Percentiles rank a stretch among this genome's conserved stretches.
Evolutionary conservation across 2,329 filamentous ascomycete genomes (phyloP).

Genomic region (Neonectria punicea): DNA sequence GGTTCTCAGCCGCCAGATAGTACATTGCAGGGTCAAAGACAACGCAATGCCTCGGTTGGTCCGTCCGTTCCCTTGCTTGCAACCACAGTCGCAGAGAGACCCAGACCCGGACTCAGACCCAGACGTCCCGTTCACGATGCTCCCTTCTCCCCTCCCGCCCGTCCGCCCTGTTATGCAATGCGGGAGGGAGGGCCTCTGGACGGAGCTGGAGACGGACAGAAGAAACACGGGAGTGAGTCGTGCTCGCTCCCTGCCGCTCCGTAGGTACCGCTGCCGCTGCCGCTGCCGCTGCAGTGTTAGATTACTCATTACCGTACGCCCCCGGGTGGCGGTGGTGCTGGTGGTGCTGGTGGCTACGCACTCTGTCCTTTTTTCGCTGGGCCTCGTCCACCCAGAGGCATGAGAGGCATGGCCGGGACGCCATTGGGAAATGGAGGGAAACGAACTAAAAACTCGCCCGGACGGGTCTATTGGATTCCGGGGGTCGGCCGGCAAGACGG

Average conservation of each 20-base stretch:
- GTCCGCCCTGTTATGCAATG: neutral
- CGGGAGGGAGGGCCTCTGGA: neutral
- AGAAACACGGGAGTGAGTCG: neutral
- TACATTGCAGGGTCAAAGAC: conserved; percentile 15
- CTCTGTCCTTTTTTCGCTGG: conserved; percentile 6
- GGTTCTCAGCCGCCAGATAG: neutral
- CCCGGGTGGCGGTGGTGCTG: conserved; percentile 30
- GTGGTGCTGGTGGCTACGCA: conserved; percentile 31
- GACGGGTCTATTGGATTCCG: conserved; percentile 17
- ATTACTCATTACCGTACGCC: conserved; percentile 22
- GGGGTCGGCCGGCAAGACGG: conserved; percentile 8
- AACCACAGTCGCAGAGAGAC: neutral
- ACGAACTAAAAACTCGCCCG: conserved; percentile 7
- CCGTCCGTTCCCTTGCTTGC: conserved; percentile 17
- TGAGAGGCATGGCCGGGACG: conserved; percentile 4
- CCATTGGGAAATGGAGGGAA: conserved; percentile 2
- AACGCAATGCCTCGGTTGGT: conserved; percentile 18
- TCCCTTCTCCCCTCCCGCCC: neutral
- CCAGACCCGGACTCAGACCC: neutral
- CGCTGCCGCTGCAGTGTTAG: conserved; percentile 22
- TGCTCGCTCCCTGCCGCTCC: conserved; percentile 1
- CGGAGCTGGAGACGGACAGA: neutral
- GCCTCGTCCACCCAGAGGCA: neutral
- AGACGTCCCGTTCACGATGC: neutral
- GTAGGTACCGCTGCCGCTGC: conserved; percentile 17